Base-by-base conservation (phyloP, 2,329 filamentous ascomycete species). In the Cephalotrichum gorgonifer region DNA sequence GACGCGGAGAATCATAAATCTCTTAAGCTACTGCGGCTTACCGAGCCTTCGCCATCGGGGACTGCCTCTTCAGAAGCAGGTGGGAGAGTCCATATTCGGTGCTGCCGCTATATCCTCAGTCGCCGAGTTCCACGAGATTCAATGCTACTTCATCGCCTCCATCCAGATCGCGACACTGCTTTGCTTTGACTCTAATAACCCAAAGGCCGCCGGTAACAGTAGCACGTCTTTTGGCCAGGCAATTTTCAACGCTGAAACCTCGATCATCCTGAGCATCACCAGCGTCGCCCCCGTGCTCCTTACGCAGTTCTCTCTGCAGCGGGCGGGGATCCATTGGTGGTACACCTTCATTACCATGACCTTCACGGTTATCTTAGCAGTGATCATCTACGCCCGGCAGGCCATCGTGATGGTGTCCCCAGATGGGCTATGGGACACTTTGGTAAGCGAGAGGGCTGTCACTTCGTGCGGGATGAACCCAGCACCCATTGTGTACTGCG, bases 321-420 rank as follows among this genome's bases (percentile, higher is more conserved):
- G 43, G 25, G 43, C 43, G 26, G 43, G 43, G n/a, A 44, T 44
- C 4, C 27, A 44, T 20, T 44, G 43, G 43, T 44, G 43, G 43
- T 44, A 44, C 14, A 44, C 26, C n/a, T 44, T 44, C 43, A 28
- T 20, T 3, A 28, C 43, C 27, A 44, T 44, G 43, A 11, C 43
- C n/a, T 8, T 30, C 26, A 44, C 43, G 23, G 43, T 44, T n/a
- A 12, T 31, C 6, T 6, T 44, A n/a, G 27, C 43, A 8, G 30
- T 44, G 12, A 44, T 28, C 43, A 44, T 28, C 12, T 44, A 44
- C 43, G 43, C 25, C 15, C 14, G 43, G 25, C 43, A 30, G 43
- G 43, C 25, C 26, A 14, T 28, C 27, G 14, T 44, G 2, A 44
- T 44, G 43, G 43, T 44, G 43, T 44, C 43, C 8, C 15, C 26